Conservation (phyloP, 805 yeast species). For the Saturnispora mendoncae region DNA sequence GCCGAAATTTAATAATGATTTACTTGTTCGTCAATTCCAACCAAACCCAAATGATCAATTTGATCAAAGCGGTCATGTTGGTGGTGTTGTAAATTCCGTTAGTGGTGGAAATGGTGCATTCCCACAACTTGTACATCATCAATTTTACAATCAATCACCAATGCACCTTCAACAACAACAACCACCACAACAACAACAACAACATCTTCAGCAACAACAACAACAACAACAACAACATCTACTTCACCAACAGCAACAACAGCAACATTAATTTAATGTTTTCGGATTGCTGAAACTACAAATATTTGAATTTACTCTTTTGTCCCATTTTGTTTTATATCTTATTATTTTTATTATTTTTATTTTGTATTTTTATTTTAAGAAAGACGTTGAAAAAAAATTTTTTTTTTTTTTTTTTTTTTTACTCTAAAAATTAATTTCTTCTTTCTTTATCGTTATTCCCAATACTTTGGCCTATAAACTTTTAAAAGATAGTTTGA, state of each 20-base stretch:
- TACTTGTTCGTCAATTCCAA: constrained; percentile 9
- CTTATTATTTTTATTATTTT: neutral
- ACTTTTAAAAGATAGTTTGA: neutral
- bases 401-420: neutral
- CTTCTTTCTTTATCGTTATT: too few species aligned
- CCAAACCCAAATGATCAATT: constrained; percentile 5
- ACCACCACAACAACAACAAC: constrained; percentile 7
- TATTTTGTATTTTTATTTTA: neutral
- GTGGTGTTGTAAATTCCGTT: too few species aligned
- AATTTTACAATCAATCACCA: constrained; percentile 1
- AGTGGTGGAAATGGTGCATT: too few species aligned
- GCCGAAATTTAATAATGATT: constrained; percentile 9
- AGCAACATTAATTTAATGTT: too few species aligned
- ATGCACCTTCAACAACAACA: neutral
- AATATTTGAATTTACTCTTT: too few species aligned
- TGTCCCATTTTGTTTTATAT: neutral
- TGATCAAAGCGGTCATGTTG: neutral
- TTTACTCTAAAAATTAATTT: constrained; percentile 4
- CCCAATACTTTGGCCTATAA: constrained; percentile 5
- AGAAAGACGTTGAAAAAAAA: neutral
- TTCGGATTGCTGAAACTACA: too few species aligned
- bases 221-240: neutral
- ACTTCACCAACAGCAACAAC: neutral
- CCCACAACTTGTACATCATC: too few species aligned
- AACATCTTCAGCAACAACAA: neutral